Percentiles rank a stretch among this genome's conserved stretches.
Evolutionary conservation across 1,284 basidiomycete species (phyloP).

Genomic region (Sporisorium graminicola): DNA sequence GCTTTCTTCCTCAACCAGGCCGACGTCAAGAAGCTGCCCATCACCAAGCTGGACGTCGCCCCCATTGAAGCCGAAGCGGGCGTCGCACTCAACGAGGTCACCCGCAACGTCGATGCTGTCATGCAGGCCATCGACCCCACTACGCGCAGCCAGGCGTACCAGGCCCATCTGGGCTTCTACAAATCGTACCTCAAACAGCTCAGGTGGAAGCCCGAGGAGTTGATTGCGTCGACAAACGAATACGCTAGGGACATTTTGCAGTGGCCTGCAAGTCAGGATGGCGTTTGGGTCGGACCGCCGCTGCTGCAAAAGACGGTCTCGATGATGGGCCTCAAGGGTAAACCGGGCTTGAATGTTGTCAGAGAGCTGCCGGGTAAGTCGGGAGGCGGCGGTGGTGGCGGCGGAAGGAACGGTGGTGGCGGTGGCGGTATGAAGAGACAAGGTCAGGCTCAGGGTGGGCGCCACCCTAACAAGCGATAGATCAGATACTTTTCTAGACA

Average conservation of each 20-base stretch:
- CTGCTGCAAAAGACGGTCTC: conserved; percentile 75
- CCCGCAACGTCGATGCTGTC: conserved; percentile 54
- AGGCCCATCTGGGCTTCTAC: conserved; percentile 76
- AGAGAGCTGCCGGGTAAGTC: conserved; percentile 36
- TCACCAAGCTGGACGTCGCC: conserved; percentile 33
- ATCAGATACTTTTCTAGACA: neutral
- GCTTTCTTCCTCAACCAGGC: conserved; percentile 73
- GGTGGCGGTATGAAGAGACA: conserved; percentile 32
- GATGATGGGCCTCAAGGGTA: conserved; percentile 76
- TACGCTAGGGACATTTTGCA: conserved; percentile 67
- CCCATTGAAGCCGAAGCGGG: conserved; percentile 23
- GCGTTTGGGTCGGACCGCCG: conserved; percentile 69
- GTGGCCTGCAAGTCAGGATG: conserved; percentile 40
- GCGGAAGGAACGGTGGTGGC: conserved; percentile 9
- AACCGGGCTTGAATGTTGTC: conserved; percentile 72
- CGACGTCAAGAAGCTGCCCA: conserved; percentile 72
- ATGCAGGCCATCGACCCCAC: conserved; percentile 41
- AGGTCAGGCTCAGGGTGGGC: conserved; percentile 28
- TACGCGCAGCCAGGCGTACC: conserved; percentile 73
- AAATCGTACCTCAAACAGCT: conserved; percentile 72
- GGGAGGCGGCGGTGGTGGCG: conserved; percentile 20
- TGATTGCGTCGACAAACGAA: conserved; percentile 73
- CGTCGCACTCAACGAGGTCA: conserved; percentile 9
- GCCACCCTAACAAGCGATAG: conserved; percentile 30
- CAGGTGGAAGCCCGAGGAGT: conserved; percentile 71